Base-by-base conservation (phyloP, 2,329 filamentous ascomycete genomes). In the Dichotomopilus funicola region DNA sequence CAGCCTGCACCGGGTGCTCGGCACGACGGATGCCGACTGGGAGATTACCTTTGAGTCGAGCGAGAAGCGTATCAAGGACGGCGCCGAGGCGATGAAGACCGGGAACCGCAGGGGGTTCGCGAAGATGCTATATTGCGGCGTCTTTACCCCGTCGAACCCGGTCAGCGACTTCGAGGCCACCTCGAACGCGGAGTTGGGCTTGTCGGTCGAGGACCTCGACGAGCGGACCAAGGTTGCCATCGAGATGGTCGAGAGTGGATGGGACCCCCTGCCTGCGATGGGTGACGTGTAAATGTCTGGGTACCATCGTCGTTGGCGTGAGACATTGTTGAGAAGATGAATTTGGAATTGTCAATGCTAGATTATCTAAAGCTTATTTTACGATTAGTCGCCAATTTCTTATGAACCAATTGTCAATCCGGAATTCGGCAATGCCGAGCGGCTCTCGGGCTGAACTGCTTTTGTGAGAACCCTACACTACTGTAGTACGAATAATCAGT, bases 21-120 rank as follows among this genome's bases (percentile, higher is more conserved):
- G 77, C 0, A 81, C 78, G 0, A 78, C 70, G 1, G 79, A 84
- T 41, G 69, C 67, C 0, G 84, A 87, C 62, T 89, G 85, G 85
- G 74, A 65, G 2, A 75, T 88, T 54, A 71, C 64, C 1, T 67
- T 75, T 6, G 76, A 83, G 67, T 61, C 66, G 0, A 68, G 72
- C 1, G 59, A 70, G 42, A 68, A 79, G 65, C 74, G 82, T 27
- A 81, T 75, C 58, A 66, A 71, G 51, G 72, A 77, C 1, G 82
- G 75, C 0, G 58, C 73, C 54, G 73, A 73, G 51, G 65, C 66
- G 19, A 48, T 86, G 6, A 66, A 76, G 57, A 51, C 58, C 9
- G 78, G 74, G 33, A 73, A 75, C 13, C 62, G 51, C 6, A 34
- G 5, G 12, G 55, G 55, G 11, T 49, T 51, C 10, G 55, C 48